These are phyloP conservation scores for Xylariaceae sp. DNA, from an alignment of 2,329 filamentous ascomycete genomes.

Conservation along the genomic window DNA sequence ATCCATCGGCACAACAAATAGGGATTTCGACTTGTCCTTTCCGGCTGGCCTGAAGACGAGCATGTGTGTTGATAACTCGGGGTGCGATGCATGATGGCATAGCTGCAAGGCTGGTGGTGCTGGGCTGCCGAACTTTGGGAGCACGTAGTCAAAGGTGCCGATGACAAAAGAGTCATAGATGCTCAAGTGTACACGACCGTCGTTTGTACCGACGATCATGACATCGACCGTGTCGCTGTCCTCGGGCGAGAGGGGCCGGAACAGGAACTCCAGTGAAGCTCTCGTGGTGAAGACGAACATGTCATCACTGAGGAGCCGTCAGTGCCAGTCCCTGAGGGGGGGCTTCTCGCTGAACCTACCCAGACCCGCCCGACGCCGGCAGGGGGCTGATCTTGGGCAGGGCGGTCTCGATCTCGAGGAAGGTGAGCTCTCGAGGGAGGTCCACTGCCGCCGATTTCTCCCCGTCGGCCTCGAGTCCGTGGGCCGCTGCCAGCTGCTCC, in stretches of 20 bases:
- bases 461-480: constrained; percentile 20
- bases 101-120: constrained; percentile 29
- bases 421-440: constrained; percentile 64
- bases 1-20: constrained; percentile 69
- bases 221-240: constrained; percentile 72
- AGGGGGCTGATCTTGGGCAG: constrained; percentile 70
- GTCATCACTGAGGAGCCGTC: constrained; percentile 38
- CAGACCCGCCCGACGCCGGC: constrained; percentile 54
- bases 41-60: constrained; percentile 51
- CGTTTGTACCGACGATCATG: constrained; percentile 64
- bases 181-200: constrained; percentile 66
- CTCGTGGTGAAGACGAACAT: constrained; percentile 61
- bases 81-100: constrained; percentile 61
- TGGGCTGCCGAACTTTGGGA: constrained; percentile 19
- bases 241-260: constrained; percentile 52
- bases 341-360: too few species aligned
- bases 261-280: constrained; percentile 61
- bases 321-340: too few species aligned
- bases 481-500: constrained; percentile 23
- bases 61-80: constrained; percentile 66
- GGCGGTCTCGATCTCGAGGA: constrained; percentile 68
- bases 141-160: constrained; percentile 52
- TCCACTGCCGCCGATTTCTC: constrained; percentile 34
- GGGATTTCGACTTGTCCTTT: constrained; percentile 29
- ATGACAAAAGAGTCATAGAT: constrained; percentile 83